A percentile compares a stretch with the other conserved stretches of the same genome.
Evolutionary conservation across 2,329 filamentous ascomycete genomes (phyloP).

Genomic region (Fusarium sp.): DNA sequence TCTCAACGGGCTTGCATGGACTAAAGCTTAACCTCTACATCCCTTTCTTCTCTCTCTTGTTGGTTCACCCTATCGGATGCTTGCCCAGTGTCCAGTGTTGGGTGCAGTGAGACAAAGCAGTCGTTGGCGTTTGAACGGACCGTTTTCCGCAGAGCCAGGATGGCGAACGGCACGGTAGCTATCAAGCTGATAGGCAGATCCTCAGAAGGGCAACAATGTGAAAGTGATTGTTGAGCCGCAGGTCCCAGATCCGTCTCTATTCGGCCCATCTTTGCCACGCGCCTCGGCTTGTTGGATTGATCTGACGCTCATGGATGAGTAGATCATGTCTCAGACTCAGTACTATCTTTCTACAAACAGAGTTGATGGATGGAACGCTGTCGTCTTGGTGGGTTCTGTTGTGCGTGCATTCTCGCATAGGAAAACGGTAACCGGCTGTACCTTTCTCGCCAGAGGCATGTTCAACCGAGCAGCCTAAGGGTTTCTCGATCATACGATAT

Average conservation of each 20-base stretch:
- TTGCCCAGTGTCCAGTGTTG: neutral
- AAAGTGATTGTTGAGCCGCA: conserved; percentile 5
- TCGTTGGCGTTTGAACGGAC: conserved; percentile 7
- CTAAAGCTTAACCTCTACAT: neutral
- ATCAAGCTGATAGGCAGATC: conserved; percentile 17
- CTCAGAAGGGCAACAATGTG: conserved; percentile 3
- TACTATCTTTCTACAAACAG: conserved; percentile 34
- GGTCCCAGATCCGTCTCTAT: conserved; percentile 19
- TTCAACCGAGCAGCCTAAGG: neutral
- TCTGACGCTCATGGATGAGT: conserved; percentile 29
- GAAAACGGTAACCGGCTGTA: no score
- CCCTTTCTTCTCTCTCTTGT: conserved; percentile 21
- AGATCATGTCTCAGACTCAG: conserved; percentile 31
- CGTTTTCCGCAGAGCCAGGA: conserved; percentile 4
- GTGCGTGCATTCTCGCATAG: neutral
- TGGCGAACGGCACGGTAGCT: conserved; percentile 4
- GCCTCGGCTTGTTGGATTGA: conserved; percentile 10
- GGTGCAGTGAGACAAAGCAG: conserved; percentile 28
- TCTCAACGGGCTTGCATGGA: conserved; percentile 4
- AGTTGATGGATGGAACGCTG: conserved; percentile 27
- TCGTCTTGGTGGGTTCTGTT: conserved; percentile 1
- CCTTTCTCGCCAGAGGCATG: conserved; percentile 4
- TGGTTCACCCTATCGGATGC: conserved; percentile 30
- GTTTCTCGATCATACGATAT: neutral
- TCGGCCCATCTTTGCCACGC: conserved; percentile 36